Percentiles rank a stretch among this genome's conserved stretches.
Evolutionary conservation across 179 eudicot genomes (phyloP).

Genomic region (Nepenthes alata): DNA sequence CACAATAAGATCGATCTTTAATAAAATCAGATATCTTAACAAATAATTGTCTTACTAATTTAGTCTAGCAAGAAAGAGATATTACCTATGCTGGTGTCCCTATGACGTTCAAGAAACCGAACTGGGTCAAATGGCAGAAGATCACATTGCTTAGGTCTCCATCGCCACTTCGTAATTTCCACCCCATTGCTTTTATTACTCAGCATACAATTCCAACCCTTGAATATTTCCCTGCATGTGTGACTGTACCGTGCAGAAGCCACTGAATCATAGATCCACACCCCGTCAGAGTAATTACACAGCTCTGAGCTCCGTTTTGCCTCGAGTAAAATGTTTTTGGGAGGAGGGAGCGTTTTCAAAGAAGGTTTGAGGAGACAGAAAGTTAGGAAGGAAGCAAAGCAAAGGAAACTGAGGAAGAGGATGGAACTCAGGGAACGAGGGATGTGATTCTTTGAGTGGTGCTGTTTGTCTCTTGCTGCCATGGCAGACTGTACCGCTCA

Average conservation of each 20-base stretch:
- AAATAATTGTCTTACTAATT: too few species aligned
- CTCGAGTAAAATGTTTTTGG: not conserved
- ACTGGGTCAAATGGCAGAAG: constrained; percentile 56
- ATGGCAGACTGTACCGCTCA: too few species aligned
- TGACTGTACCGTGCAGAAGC: constrained; percentile 46
- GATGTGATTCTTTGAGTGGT: too few species aligned
- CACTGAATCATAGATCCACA: constrained; percentile 59
- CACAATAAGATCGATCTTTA: too few species aligned
- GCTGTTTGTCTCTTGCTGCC: too few species aligned
- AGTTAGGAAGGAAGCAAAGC: not conserved
- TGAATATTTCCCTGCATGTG: constrained; percentile 83
- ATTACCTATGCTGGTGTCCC: constrained; percentile 62
- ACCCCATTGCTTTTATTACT: constrained; percentile 53
- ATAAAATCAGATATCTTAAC: too few species aligned
- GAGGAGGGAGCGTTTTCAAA: not conserved
- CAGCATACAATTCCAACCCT: constrained; percentile 81
- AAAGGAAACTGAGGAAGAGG: not conserved
- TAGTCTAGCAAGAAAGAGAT: not conserved
- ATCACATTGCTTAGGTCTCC: constrained; percentile 61
- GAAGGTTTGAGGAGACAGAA: not conserved
- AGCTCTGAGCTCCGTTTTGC: not conserved
- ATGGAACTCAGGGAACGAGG: not conserved
- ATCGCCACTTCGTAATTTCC: constrained; percentile 61
- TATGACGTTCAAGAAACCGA: constrained; percentile 33
- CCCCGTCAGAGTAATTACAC: constrained; percentile 58